Percentiles rank a stretch among this genome's conserved stretches.
phyloP scores from a whole-genome alignment of 768 basidiomycete genomes.

The Hirschioporus abietinus region DNA sequence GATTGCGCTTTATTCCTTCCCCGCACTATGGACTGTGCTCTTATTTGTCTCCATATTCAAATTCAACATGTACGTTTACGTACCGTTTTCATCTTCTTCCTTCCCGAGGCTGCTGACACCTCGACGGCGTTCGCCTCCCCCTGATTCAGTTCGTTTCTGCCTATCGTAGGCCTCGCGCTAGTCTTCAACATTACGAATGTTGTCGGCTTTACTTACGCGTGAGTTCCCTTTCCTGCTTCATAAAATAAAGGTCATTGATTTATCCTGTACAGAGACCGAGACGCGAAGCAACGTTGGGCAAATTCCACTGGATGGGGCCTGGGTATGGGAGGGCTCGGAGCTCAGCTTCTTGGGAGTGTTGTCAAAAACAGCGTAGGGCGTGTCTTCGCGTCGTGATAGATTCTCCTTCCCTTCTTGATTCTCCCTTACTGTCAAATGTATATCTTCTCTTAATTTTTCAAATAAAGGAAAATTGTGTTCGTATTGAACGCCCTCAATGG shows the following conservation, averaged over 20 bases:
- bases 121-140: constrained; percentile 4
- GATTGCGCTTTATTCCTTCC: constrained; percentile 89
- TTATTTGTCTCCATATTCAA: constrained; percentile 87
- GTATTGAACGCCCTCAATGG: not conserved
- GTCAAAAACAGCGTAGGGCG: constrained; percentile 78
- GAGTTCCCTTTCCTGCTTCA: constrained; percentile 23
- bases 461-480: not conserved
- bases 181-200: constrained; percentile 96
- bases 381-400: constrained; percentile 48
- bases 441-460: not conserved
- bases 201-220: constrained; percentile 97
- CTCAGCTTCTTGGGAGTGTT: constrained; percentile 75
- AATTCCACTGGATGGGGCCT: constrained; percentile 67
- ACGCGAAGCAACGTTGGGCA: constrained; percentile 92
- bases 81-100: constrained; percentile 40
- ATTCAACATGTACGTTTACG: constrained; percentile 49
- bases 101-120: constrained; percentile 25
- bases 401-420: not conserved
- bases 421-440: not conserved
- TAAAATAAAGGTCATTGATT: not conserved
- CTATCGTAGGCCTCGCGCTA: constrained; percentile 89
- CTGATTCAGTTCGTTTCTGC: constrained; percentile 66
- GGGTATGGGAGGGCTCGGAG: constrained; percentile 77
- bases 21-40: constrained; percentile 80
- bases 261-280: constrained; percentile 59